Evolutionary conservation across 306 rosid genomes (phyloP), one percentile per base, ranked within the genome.

Genomic region (Bauhinia variegata): DNA sequence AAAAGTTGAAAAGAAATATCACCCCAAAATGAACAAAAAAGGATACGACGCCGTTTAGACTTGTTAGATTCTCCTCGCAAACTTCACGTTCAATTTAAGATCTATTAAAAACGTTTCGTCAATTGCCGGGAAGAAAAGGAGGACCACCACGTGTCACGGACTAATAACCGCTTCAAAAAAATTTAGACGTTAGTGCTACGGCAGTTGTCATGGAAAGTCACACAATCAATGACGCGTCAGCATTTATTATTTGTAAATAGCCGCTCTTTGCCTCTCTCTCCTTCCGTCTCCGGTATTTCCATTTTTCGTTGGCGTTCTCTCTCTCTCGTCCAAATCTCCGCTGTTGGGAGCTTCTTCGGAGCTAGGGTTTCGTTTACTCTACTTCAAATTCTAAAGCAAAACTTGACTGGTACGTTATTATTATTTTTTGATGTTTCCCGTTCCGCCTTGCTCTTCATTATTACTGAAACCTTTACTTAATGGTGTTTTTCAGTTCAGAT

Each of bases 351-450:
- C 79, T 74, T 77, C 60, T 69, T 57, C 87, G 52, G 62, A 58
- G 73, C 71, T 83, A 77, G 85, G 95, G 84, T 88, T 93, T 74
- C 88, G 74, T 76, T 67, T 72, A 74, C 87, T 89, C 76, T 78
- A 75, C 96, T 85, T 77, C 69, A 19, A 85, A 83, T 60, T 70
- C 80, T 59, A 48, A 50, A 63, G 34, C 68, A 5, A 6, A 49
- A 68, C 83, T 59, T 75, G 76, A 30, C 75, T 34, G 91, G 95
- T 89, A 85, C 73, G 85, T 77, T 73, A 36, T 36, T 68, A 16
- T 34, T 54, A 0, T 8, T 36, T 36, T 36, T 36, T 6, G 52
- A 6, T 31, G 15, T 11, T 30, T 38, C 42, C 44, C 54, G 18
- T 39, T 30, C 68, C 11, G 0, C 33, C 44, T 30, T 9, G 33